phyloP scores from a whole-genome alignment of 768 basidiomycete species.

The Ephemerocybe angulata region DNA sequence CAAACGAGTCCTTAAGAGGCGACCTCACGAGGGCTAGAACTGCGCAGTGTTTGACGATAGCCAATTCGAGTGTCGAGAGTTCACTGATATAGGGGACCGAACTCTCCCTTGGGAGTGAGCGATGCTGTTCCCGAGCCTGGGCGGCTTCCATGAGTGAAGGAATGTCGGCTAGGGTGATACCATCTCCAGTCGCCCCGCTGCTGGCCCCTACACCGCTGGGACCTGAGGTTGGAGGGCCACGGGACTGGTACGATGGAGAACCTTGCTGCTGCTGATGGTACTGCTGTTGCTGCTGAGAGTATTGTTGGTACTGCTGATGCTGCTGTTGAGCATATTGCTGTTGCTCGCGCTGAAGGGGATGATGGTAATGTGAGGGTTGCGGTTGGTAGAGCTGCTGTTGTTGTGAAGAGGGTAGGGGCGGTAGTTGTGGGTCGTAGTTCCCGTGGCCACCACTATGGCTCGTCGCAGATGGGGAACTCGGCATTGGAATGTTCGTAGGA shows the following conservation, averaged over 20 bases:
- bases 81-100: constrained; percentile 83
- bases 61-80: constrained; percentile 77
- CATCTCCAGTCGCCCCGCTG: constrained; percentile 37
- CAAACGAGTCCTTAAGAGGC: constrained; percentile 75
- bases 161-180: constrained; percentile 91
- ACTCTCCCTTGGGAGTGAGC: constrained; percentile 74
- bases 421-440: background rate
- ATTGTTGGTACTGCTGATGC: constrained; percentile 20
- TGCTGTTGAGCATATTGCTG: constrained; percentile 12
- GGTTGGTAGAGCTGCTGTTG: constrained; percentile 20
- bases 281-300: constrained; percentile 19
- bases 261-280: constrained; percentile 14
- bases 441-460: background rate
- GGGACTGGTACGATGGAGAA: constrained; percentile 16
- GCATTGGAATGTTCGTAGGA: background rate
- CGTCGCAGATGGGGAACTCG: background rate
- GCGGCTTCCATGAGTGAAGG: constrained; percentile 90
- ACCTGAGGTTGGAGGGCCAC: constrained; percentile 24
- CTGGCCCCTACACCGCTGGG: constrained; percentile 33
- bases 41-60: constrained; percentile 90
- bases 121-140: constrained; percentile 82
- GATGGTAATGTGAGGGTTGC: constrained; percentile 17
- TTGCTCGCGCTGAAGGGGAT: constrained; percentile 9
- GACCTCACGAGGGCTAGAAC: constrained; percentile 76
- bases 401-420: background rate